Evolutionary conservation across 129 eudicot species (phyloP).

Genomic region (Helianthus annuus): DNA sequence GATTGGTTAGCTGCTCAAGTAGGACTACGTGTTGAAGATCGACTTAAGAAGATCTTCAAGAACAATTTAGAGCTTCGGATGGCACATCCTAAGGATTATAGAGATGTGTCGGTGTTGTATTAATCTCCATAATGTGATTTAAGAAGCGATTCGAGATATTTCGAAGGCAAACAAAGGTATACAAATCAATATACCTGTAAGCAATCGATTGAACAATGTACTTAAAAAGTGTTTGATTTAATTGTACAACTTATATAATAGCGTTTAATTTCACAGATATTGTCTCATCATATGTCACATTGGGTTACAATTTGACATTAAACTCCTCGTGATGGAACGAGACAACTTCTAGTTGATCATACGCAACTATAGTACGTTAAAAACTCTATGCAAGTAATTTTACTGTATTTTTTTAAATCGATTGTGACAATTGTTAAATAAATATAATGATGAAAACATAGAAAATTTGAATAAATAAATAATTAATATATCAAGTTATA

Average conservation of each 20-base stretch:
- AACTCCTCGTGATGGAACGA: too few species aligned
- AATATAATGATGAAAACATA: too few species aligned
- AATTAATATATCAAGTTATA: too few species aligned
- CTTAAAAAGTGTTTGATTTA: not conserved
- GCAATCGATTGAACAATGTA: not conserved
- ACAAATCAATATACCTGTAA: not conserved
- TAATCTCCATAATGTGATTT: not conserved
- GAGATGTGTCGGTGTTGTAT: not conserved
- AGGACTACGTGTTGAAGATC: slow-evolving; percentile 33
- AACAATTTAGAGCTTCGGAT: not conserved
- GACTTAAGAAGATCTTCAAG: slow-evolving; percentile 26
- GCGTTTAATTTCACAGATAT: too few species aligned
- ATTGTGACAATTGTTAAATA: too few species aligned
- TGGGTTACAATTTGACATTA: too few species aligned
- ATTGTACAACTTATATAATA: not conserved
- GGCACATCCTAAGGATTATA: slow-evolving; percentile 3
- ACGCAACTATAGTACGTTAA: too few species aligned
- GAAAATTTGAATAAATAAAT: too few species aligned
- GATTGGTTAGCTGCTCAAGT: slow-evolving; percentile 61
- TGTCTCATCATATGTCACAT: too few species aligned
- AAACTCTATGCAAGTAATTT: too few species aligned
- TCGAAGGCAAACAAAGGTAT: not conserved
- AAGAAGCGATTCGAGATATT: not conserved
- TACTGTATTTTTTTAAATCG: too few species aligned
- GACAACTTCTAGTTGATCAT: too few species aligned